Evolutionary conservation across 140 eudicot species (phyloP), one percentile per base, ranked within the genome.

Genomic region (Anethum foeniculum): DNA sequence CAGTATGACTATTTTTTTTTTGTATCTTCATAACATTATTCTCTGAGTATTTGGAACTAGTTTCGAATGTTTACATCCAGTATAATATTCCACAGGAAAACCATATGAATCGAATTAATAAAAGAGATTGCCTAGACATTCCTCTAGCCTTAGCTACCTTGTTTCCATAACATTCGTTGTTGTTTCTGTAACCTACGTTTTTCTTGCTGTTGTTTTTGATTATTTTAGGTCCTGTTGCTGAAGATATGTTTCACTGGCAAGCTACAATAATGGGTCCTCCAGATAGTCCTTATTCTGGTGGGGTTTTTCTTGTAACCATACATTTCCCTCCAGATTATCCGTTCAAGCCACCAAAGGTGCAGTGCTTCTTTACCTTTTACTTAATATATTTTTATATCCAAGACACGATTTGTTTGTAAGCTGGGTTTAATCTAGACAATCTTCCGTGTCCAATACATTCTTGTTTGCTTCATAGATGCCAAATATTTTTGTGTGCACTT

Each of bases 231-330:
- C 76, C 76, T 71, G 76, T 39, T 21, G 76, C 76, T 71, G 76
- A 71, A 71, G 76, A 71, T 48, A 71, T 71, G 76, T 71, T 71
- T 71, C 76, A 71, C 28, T 71, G 76, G 76, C 76, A 71, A 71
- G 76, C 76, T 38, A 71, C 76, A 71, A 71, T 71, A 38, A 71
- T 71, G 76, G 76, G 76, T 27, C 76, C 76, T 71, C 76, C 76
- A 71, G 76, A 71, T 11, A 71, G 76, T 39, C 76, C 76, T 21
- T 71, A 71, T 71, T 10, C 76, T 38, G 76, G 76, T 6, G 76
- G 76, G 48, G 76, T 71, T 71, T 71, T 71, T 71, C 76, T 71
- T 0, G 76, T 71, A 2, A 71, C 76, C 49, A 71, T 71, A 7
- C 76, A 71, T 21, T 71, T 71, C 27, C 76, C 76, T 19, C 76